Evolutionary conservation across 495 filamentous ascomycete genomes (phyloP), one percentile per base, ranked within the genome.

Genomic region (Podospora pseudocomata): DNA sequence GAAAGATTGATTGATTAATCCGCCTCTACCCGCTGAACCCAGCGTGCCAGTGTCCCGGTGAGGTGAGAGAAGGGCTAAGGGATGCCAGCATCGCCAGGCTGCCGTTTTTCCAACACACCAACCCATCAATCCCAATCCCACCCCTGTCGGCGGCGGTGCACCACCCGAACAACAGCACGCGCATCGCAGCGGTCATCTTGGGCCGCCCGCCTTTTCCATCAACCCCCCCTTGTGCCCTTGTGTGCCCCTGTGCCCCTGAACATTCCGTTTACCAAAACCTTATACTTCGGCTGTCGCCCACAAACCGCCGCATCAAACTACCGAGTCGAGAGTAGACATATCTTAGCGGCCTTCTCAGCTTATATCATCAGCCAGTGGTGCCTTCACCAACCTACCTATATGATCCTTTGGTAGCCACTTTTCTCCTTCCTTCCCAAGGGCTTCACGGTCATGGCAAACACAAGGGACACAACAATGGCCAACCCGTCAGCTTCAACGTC

Each of bases 31-130:
- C 59, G 27, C 23, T 0, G 59, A 65, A 65, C 62, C 63, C 69
- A 63, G 66, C 57, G 39, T 20, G 54, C 66, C 59, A 66, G 65
- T 60, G 63, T 20, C 55, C 66, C 59, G 69, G 65, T 60, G 63
- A 67, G 30, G 61, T 39, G 32, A 19, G 6, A n/a, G 27, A 34
- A 67, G 68, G 60, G 62, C 69, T 68, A 65, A 67, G 70, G 57
- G 57, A 64, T 63, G 30, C 57, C 65, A 49, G 39, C 39, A 60
- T 65, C 68, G 63, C 73, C 73, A 77, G 75, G 75, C 73, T 75
- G 72, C 75, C 67, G 71, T 65, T 66, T 77, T 77, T 67, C 59
- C 64, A 69, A 32, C 68, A 49, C 70, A 70, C 68, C 72, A 71
- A 70, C 72, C 70, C 70, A 74, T 23, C 23, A 23, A 23, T 32